A percentile compares a stretch with the other conserved stretches of the same genome.
Evolutionary conservation across 345 rosid species (phyloP).

Genomic region (Triadica sebifera): DNA sequence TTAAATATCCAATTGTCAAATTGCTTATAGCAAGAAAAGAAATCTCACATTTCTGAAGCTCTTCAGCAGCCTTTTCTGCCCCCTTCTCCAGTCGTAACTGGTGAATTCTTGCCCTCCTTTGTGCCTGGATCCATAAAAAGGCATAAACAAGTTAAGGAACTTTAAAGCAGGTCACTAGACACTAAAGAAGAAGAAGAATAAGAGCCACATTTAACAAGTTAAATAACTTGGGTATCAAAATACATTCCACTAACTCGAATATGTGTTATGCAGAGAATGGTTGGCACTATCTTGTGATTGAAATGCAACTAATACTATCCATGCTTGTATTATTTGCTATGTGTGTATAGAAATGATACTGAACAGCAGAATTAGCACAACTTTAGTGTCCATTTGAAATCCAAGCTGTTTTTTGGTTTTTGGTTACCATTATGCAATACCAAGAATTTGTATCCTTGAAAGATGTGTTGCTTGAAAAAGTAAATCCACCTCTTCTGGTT

Average conservation of each 20-base stretch:
- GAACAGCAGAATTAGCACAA: neutral
- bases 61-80: slow-evolving; percentile 79
- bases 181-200: neutral
- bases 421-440: neutral
- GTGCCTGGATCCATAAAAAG: slow-evolving; percentile 38
- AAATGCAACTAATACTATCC: neutral
- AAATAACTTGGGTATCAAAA: neutral
- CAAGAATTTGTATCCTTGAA: neutral
- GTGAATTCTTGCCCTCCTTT: slow-evolving; percentile 83
- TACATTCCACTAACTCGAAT: neutral
- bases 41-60: slow-evolving; percentile 58
- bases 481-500: neutral
- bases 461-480: neutral
- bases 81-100: slow-evolving; percentile 76
- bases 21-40: slow-evolving; percentile 18
- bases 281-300: too few species aligned
- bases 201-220: neutral
- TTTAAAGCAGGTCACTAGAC: neutral
- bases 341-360: neutral
- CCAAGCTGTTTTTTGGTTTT: neutral
- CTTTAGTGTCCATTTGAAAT: neutral
- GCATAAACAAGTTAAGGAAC: neutral
- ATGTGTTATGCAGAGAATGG: neutral
- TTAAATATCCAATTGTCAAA: neutral
- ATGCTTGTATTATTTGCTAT: too few species aligned